Percentiles rank a stretch among this genome's conserved stretches.
phyloP scores from a whole-genome alignment of 495 filamentous ascomycete species.

The Neurospora tetrasperma region DNA sequence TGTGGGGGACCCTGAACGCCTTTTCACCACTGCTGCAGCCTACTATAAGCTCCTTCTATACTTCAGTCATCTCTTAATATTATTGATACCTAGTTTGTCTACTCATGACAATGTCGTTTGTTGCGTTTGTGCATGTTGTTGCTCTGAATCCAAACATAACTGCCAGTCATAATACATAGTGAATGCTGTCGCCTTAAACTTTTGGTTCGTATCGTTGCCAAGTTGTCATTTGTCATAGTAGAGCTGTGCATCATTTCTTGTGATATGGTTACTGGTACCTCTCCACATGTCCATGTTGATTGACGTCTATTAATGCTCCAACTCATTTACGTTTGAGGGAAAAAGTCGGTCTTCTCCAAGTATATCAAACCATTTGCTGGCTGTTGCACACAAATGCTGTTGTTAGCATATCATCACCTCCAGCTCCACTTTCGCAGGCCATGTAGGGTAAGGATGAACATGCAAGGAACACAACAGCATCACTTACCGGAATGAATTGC shows the following conservation, averaged over 20 bases:
- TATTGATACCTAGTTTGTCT: constrained; percentile 1
- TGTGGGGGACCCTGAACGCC: not conserved
- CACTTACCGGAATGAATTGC: constrained; percentile 71
- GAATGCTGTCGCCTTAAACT: not conserved
- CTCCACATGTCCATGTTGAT: constrained; percentile 18
- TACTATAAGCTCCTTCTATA: not conserved
- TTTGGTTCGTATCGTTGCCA: not conserved
- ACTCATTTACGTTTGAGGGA: not conserved
- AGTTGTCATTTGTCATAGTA: not conserved
- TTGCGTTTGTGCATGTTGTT: not conserved
- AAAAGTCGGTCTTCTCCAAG: constrained; percentile 29
- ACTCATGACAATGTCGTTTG: not conserved
- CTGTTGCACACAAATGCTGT: constrained; percentile 16
- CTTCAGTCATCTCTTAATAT: not conserved
- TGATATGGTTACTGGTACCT: not conserved
- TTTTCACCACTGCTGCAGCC: not conserved
- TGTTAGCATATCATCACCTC: constrained; percentile 7
- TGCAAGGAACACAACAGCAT: not conserved
- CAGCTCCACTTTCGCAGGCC: not conserved
- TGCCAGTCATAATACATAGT: not conserved
- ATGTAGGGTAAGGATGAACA: not conserved
- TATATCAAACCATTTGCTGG: constrained; percentile 45
- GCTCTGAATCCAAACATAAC: not conserved
- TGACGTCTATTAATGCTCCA: not conserved
- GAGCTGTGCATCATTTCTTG: not conserved